Percentiles rank a stretch among this genome's conserved stretches.
Evolutionary conservation across 202 grass and related monocot species (phyloP).

Genomic region (Eragrostis tef): DNA sequence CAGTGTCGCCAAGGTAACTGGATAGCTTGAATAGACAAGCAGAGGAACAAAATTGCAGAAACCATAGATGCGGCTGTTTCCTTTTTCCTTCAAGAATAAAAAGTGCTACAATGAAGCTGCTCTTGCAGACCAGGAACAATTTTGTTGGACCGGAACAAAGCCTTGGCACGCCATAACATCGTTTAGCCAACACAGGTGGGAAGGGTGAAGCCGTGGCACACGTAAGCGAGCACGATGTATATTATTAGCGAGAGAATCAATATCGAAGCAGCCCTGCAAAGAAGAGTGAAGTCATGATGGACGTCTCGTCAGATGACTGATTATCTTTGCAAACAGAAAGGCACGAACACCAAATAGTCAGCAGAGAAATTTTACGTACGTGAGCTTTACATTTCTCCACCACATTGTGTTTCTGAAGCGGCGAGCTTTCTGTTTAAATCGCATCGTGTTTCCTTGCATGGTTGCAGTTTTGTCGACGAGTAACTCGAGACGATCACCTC

Average conservation of each 20-base stretch:
- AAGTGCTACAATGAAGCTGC: neutral
- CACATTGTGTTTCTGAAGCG: slow-evolving; percentile 79
- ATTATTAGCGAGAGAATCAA: slow-evolving; percentile 71
- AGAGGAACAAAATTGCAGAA: neutral
- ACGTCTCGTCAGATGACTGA: too few relatives aligned
- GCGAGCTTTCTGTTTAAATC: slow-evolving; percentile 85
- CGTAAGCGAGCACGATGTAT: slow-evolving; percentile 65
- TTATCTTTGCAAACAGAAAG: too few relatives aligned
- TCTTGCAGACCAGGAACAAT: neutral
- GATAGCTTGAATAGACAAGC: neutral
- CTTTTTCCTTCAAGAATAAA: neutral
- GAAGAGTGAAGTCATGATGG: too few relatives aligned
- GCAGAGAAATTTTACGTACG: slow-evolving; percentile 52
- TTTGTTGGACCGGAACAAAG: neutral
- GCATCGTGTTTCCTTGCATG: slow-evolving; percentile 94
- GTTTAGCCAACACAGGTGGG: slow-evolving; percentile 66
- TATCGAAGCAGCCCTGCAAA: slow-evolving; percentile 60
- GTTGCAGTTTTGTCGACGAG: slow-evolving; percentile 85
- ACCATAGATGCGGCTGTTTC: neutral
- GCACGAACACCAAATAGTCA: too few relatives aligned
- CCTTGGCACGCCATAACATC: neutral
- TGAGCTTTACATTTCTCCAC: slow-evolving; percentile 96
- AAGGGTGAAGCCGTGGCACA: slow-evolving; percentile 76
- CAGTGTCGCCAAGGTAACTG: too few relatives aligned
- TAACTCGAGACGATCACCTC: slow-evolving; percentile 83